These are phyloP conservation scores for Podospora appendiculata DNA, from an alignment of 495 filamentous ascomycete species.

Conservation along the genomic window DNA sequence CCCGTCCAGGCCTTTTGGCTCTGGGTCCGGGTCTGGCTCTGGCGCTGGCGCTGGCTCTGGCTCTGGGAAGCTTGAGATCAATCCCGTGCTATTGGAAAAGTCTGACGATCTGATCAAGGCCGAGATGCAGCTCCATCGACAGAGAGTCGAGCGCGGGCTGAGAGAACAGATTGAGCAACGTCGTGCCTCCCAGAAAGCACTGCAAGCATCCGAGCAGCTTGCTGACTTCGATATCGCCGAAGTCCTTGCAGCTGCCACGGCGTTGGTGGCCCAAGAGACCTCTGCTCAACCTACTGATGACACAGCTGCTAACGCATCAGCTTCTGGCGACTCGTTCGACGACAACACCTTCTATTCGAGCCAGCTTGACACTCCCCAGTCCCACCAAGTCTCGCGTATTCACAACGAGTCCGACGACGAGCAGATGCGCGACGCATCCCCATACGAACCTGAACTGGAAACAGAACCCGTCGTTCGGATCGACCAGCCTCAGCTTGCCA, in stretches of 20 bases:
- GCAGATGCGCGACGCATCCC: slow-evolving; percentile 28
- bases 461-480: slow-evolving; percentile 7
- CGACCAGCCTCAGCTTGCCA: not conserved
- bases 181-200: slow-evolving; percentile 42
- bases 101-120: slow-evolving; percentile 76
- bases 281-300: slow-evolving; percentile 43
- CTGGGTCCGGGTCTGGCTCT: no score
- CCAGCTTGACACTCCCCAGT: slow-evolving; percentile 48
- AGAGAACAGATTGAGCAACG: slow-evolving; percentile 67
- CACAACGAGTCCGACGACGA: slow-evolving; percentile 37
- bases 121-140: slow-evolving; percentile 71
- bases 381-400: slow-evolving; percentile 29
- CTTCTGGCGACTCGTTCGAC: slow-evolving; percentile 73
- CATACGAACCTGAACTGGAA: slow-evolving; percentile 25
- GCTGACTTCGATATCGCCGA: slow-evolving; percentile 70
- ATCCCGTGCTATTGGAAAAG: slow-evolving; percentile 76
- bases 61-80: slow-evolving; percentile 46
- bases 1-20: slow-evolving; percentile 20
- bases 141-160: slow-evolving; percentile 69
- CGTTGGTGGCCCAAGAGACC: slow-evolving; percentile 46
- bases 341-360: slow-evolving; percentile 95
- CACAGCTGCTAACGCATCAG: slow-evolving; percentile 49
- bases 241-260: slow-evolving; percentile 62
- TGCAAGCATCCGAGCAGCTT: slow-evolving; percentile 54
- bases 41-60: not conserved